These are phyloP conservation scores for Nepenthes gracilis DNA, from an alignment of 148 eudicot genomes.

Conservation along the genomic window DNA sequence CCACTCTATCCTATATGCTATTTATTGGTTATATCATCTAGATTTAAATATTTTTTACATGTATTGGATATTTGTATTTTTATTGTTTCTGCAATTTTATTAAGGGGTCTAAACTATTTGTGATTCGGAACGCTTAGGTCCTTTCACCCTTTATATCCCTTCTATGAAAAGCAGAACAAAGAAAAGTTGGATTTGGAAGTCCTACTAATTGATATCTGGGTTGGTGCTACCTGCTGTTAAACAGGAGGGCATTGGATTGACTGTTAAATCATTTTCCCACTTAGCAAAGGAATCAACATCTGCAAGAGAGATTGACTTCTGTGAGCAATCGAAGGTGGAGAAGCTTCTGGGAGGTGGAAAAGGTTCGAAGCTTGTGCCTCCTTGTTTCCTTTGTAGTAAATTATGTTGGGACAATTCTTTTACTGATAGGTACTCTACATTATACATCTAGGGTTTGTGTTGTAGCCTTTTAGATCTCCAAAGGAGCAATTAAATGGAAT, in stretches of 20 bases:
- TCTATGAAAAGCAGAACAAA: too few species aligned
- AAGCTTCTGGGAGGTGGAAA: conserved; percentile 67
- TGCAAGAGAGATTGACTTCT: conserved; percentile 20
- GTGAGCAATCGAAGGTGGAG: conserved; percentile 56
- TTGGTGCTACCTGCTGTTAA: conserved; percentile 10
- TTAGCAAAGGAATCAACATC: conserved; percentile 31
- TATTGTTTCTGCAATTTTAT: too few species aligned
- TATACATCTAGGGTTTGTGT: too few species aligned
- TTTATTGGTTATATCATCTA: too few species aligned
- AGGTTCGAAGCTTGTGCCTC: conserved; percentile 33
- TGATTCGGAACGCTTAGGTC: too few species aligned
- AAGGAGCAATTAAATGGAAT: too few species aligned
- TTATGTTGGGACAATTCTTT: conserved; percentile 1
- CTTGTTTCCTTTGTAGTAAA: neutral
- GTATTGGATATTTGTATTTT: too few species aligned
- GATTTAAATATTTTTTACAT: too few species aligned
- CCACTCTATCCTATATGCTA: too few species aligned
- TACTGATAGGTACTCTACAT: neutral
- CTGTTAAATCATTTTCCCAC: conserved; percentile 60
- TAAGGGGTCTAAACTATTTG: too few species aligned
- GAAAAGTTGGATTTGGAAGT: neutral
- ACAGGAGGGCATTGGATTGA: conserved; percentile 71
- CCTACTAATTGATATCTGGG: neutral
- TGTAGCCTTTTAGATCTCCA: too few species aligned
- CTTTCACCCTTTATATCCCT: too few species aligned